A percentile compares a stretch with the other conserved stretches of the same genome.
phyloP scores from a whole-genome alignment of 2,329 filamentous ascomycete species.

The Fusarium sp. region DNA sequence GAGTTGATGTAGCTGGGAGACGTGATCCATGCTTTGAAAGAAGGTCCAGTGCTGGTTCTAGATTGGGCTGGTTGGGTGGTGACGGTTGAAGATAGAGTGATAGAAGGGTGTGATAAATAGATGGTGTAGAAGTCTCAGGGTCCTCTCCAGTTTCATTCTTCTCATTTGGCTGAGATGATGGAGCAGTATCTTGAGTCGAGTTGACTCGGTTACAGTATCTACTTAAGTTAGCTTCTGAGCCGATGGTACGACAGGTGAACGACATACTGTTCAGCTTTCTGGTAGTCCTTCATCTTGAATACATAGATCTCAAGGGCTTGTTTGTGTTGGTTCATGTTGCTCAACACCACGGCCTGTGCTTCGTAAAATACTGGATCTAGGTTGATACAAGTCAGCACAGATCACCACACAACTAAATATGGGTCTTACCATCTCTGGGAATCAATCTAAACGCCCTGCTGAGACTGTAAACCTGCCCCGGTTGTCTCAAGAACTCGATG shows the following conservation, averaged over 20 bases:
- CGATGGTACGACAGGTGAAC: neutral
- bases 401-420: no score
- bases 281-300: slow-evolving; percentile 87
- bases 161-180: slow-evolving; percentile 48
- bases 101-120: slow-evolving; percentile 91
- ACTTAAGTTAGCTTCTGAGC: slow-evolving; percentile 30
- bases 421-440: slow-evolving; percentile 75
- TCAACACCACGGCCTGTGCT: slow-evolving; percentile 86
- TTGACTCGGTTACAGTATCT: slow-evolving; percentile 92
- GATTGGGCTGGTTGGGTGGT: slow-evolving; percentile 74
- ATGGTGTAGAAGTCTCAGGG: slow-evolving; percentile 66
- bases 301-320: slow-evolving; percentile 98
- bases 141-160: slow-evolving; percentile 47
- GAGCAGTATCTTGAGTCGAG: slow-evolving; percentile 62
- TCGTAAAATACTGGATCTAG: slow-evolving; percentile 89
- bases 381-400: slow-evolving; percentile 11
- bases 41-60: slow-evolving; percentile 82
- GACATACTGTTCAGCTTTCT: slow-evolving; percentile 89
- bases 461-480: slow-evolving; percentile 79
- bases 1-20: slow-evolving; percentile 84
- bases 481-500: slow-evolving; percentile 78
- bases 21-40: slow-evolving; percentile 94
- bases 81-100: slow-evolving; percentile 89
- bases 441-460: slow-evolving; percentile 80
- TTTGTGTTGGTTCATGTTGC: slow-evolving; percentile 94